Percentiles rank a stretch among this genome's conserved stretches.
Evolutionary conservation across 768 basidiomycete genomes (phyloP).

Genomic region (Hemileccinum rubropunctum): DNA sequence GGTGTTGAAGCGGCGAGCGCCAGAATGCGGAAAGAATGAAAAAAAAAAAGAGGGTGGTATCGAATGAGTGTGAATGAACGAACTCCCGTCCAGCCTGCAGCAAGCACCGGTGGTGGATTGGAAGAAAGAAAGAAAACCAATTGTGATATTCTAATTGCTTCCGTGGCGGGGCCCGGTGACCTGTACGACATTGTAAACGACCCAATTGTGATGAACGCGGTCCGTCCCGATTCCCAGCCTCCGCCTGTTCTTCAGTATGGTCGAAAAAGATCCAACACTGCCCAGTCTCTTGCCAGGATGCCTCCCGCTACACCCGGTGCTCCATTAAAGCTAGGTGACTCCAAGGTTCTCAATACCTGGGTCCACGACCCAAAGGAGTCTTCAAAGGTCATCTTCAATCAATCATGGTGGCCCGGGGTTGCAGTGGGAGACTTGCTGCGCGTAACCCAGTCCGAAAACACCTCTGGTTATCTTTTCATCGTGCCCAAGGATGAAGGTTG

Average conservation of each 20-base stretch:
- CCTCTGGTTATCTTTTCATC: conserved; percentile 57
- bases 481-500: conserved; percentile 63
- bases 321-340: conserved; percentile 61
- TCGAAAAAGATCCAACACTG: conserved; percentile 72
- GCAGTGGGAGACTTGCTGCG: conserved; percentile 71
- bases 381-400: conserved; percentile 62
- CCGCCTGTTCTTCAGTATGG: conserved; percentile 43
- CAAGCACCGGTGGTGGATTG: conserved; percentile 8
- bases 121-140: not conserved
- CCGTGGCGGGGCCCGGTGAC: not conserved
- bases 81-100: conserved; percentile 15
- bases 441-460: conserved; percentile 45
- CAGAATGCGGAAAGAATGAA: not conserved
- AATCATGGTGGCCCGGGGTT: conserved; percentile 75
- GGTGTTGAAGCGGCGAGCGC: not conserved
- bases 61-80: conserved; percentile 18
- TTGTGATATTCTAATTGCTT: not conserved
- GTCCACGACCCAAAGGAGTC: conserved; percentile 69
- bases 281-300: conserved; percentile 59
- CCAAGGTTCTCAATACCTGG: conserved; percentile 65
- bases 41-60: conserved; percentile 21
- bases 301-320: conserved; percentile 27
- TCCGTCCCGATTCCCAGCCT: conserved; percentile 61
- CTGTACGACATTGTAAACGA: conserved; percentile 4
- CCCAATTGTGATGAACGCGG: conserved; percentile 57